Evolutionary conservation across 352 stramenopile genomes (phyloP).

Genomic region (Phytophthora kernoviae): DNA sequence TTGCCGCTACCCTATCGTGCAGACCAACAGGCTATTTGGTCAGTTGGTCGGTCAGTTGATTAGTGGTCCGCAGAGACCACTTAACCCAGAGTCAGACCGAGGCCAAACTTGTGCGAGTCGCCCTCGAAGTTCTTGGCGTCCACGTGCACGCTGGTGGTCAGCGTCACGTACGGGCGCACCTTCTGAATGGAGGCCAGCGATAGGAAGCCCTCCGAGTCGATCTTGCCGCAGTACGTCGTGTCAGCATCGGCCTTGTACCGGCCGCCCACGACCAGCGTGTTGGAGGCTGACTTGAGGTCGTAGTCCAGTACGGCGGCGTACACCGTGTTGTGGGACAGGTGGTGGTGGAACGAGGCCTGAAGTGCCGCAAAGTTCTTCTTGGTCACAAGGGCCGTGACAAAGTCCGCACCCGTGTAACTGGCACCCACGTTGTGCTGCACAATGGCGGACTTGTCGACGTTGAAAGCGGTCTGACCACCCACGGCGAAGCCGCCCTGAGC

Average conservation of each 20-base stretch:
- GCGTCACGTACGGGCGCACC: constrained; percentile 71
- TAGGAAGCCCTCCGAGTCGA: constrained; percentile 82
- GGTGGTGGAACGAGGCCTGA: constrained; percentile 85
- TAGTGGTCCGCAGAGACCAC: constrained; percentile 14
- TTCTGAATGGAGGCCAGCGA: constrained; percentile 81
- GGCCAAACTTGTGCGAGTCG: constrained; percentile 86
- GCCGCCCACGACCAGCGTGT: constrained; percentile 78
- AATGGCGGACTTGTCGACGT: constrained; percentile 80
- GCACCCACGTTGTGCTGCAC: constrained; percentile 81
- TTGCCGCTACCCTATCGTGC: not conserved
- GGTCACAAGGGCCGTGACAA: constrained; percentile 69
- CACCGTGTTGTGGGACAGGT: constrained; percentile 73
- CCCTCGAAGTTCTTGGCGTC: constrained; percentile 89
- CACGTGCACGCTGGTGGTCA: constrained; percentile 81
- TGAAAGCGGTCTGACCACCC: constrained; percentile 76
- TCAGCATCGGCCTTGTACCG: constrained; percentile 76
- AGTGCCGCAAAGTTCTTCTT: constrained; percentile 86
- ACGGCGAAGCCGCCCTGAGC: constrained; percentile 70
- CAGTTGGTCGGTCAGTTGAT: constrained; percentile 8
- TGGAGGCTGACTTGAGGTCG: constrained; percentile 82
- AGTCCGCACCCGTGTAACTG: constrained; percentile 72
- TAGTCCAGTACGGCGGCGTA: constrained; percentile 85
- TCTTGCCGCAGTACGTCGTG: constrained; percentile 85
- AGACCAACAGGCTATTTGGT: constrained; percentile 11
- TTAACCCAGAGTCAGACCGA: constrained; percentile 82